Percentiles rank a stretch among this genome's conserved stretches.
Evolutionary conservation across 2,329 filamentous ascomycete species (phyloP).

Genomic region (Karstenula rhodostoma): DNA sequence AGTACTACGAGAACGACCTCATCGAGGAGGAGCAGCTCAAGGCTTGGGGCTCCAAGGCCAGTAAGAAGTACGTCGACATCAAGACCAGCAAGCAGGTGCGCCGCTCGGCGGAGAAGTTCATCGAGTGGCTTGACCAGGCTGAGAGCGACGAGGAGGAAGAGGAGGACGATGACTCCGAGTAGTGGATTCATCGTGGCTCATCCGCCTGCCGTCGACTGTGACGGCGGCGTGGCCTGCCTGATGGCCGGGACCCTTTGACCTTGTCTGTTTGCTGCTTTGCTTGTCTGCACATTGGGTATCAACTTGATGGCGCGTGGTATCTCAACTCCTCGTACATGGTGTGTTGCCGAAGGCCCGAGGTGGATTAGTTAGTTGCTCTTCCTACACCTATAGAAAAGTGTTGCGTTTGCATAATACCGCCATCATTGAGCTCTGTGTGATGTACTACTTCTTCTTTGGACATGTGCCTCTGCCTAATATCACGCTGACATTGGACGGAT

Average conservation of each 20-base stretch:
- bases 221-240: not conserved
- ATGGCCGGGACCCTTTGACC: slow-evolving; percentile 1
- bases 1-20: slow-evolving; percentile 90
- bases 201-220: not conserved
- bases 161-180: slow-evolving; percentile 43
- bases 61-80: slow-evolving; percentile 97
- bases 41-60: slow-evolving; percentile 92
- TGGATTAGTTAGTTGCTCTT: not conserved
- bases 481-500: too few relatives aligned
- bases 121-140: slow-evolving; percentile 91
- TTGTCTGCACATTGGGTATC: slow-evolving; percentile 20
- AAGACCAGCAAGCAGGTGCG: slow-evolving; percentile 92
- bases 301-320: slow-evolving; percentile 29
- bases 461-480: too few relatives aligned
- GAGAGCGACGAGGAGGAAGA: slow-evolving; percentile 64
- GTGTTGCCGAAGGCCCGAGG: not conserved
- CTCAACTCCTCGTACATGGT: slow-evolving; percentile 26
- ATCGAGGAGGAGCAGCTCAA: slow-evolving; percentile 86
- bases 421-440: slow-evolving; percentile 8
- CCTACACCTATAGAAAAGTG: slow-evolving; percentile 6
- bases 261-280: not conserved
- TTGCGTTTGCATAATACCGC: slow-evolving; percentile 4
- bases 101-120: slow-evolving; percentile 91
- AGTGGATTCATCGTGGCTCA: slow-evolving; percentile 8
- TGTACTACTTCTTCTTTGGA: too few relatives aligned